Percentiles rank a stretch among this genome's conserved stretches.
phyloP scores from a whole-genome alignment of 1,284 basidiomycete species.

The Ustanciosporium gigantosporum region DNA sequence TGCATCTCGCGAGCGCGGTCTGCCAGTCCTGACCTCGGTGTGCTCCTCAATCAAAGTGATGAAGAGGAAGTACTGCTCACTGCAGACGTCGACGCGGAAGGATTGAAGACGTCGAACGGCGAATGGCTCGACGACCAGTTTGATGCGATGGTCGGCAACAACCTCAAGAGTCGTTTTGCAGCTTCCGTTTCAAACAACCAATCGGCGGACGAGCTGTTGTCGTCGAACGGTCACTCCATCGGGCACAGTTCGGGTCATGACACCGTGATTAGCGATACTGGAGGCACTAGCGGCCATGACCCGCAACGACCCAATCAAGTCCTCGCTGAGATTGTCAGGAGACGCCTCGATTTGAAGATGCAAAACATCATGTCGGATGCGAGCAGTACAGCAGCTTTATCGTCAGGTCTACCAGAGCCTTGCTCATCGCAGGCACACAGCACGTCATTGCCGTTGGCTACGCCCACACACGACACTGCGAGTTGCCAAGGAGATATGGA shows the following conservation, averaged over 20 bases:
- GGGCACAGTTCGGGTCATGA: constrained; percentile 24
- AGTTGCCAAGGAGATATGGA: too few relatives aligned
- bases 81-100: constrained; percentile 6
- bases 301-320: constrained; percentile 14
- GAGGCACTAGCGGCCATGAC: constrained; percentile 25
- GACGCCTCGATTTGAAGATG: constrained; percentile 5
- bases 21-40: constrained; percentile 20
- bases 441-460: too few relatives aligned
- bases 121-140: constrained; percentile 22
- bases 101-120: constrained; percentile 2
- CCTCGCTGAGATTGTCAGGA: constrained; percentile 9
- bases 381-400: too few relatives aligned
- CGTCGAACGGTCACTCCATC: constrained; percentile 21
- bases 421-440: too few relatives aligned
- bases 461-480: too few relatives aligned
- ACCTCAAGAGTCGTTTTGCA: constrained; percentile 9
- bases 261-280: constrained; percentile 21
- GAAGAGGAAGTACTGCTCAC: constrained; percentile 31
- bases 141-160: constrained; percentile 20
- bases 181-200: neutral
- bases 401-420: too few relatives aligned
- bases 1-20: constrained; percentile 1
- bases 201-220: constrained; percentile 16
- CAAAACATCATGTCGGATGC: constrained; percentile 1
- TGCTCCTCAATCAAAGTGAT: constrained; percentile 14